Evolutionary conservation across 768 basidiomycete genomes (phyloP), one percentile per base, ranked within the genome.

Genomic region (Phallus indusiatus): DNA sequence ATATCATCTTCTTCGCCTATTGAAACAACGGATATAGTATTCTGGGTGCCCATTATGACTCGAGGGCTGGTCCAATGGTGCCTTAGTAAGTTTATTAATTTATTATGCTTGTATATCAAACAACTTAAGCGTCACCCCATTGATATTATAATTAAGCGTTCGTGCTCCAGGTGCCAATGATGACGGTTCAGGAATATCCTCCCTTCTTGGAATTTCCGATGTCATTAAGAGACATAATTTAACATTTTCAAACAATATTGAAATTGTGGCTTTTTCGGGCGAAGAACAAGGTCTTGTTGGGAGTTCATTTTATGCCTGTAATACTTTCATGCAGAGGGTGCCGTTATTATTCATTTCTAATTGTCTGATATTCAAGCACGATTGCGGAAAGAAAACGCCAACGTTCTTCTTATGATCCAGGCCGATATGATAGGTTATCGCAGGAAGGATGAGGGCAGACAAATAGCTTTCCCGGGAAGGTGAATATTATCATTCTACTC

Each of bases 341-440:
- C 36, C 20, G 24, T 37, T 8, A 16, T 42, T 20, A 20, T 36
- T 21, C 7, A 33, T 46, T 58, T 56, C 50, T 20, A 20, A 18
- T 53, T 24, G 1, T 53, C 10, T 0, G 54, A 21, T 53, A 33
- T 47, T 33, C 1, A 64, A 90, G 88, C 73, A 21, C 75, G 85
- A 66, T 67, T 94, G 66, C 77, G 82, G 56, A 72, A 70, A 24
- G 70, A 70, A 20, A 74, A 80, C 59, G 84, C 83, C 24, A 86
- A 90, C 63, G 72, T 95, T 50, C 82, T 86, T 1, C 67, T 95
- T 35, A 90, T 94, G 81, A 76, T 94, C 52, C 94, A 95, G 70
- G 89, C 89, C 0, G 94, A 96, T 66, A 95, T 95, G 94, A 78
- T 90, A 47, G 94, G 83, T 0, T 95, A 93, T 68, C 90, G 84